phyloP scores from a whole-genome alignment of 2,329 filamentous ascomycete species.

The Diplodia mutila region DNA sequence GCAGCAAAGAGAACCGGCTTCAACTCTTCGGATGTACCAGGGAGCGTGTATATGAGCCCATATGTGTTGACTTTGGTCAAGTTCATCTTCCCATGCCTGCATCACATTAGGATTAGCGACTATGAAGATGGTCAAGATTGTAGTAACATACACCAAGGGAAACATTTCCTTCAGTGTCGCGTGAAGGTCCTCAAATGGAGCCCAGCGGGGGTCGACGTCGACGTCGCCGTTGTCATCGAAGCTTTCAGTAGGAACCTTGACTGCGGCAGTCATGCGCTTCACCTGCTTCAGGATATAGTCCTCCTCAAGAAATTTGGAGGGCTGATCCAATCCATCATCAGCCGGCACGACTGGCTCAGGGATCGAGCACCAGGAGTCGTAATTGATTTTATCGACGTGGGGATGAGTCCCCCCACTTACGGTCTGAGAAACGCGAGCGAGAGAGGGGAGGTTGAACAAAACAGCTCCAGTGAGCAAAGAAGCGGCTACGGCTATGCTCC shows the following conservation, averaged over 20 bases:
- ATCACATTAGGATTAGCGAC: background rate
- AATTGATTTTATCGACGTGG: constrained; percentile 2
- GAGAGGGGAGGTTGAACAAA: constrained; percentile 19
- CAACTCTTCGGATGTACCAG: constrained; percentile 54
- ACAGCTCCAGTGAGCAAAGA: constrained; percentile 17
- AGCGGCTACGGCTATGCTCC: constrained; percentile 1
- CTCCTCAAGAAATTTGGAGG: constrained; percentile 19
- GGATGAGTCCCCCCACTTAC: constrained; percentile 18
- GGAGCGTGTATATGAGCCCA: constrained; percentile 62
- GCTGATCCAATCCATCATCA: constrained; percentile 20
- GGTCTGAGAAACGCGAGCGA: constrained; percentile 4
- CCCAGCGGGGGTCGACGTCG: constrained; percentile 62
- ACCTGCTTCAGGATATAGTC: constrained; percentile 29
- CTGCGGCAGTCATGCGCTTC: constrained; percentile 48
- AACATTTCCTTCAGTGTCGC: constrained; percentile 55
- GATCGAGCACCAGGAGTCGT: constrained; percentile 24
- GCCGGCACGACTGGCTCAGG: background rate
- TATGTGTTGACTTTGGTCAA: constrained; percentile 63
- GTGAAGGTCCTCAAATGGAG: constrained; percentile 60
- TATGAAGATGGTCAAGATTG: background rate
- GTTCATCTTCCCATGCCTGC: constrained; percentile 47
- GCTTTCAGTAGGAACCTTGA: constrained; percentile 60
- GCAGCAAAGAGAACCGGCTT: constrained; percentile 65
- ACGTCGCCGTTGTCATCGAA: constrained; percentile 60
- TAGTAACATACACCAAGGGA: constrained; percentile 46